A percentile compares a stretch with the other conserved stretches of the same genome.
These are phyloP conservation scores for Helianthus tuberosus DNA, from an alignment of 129 eudicot species.

Conservation along the genomic window DNA sequence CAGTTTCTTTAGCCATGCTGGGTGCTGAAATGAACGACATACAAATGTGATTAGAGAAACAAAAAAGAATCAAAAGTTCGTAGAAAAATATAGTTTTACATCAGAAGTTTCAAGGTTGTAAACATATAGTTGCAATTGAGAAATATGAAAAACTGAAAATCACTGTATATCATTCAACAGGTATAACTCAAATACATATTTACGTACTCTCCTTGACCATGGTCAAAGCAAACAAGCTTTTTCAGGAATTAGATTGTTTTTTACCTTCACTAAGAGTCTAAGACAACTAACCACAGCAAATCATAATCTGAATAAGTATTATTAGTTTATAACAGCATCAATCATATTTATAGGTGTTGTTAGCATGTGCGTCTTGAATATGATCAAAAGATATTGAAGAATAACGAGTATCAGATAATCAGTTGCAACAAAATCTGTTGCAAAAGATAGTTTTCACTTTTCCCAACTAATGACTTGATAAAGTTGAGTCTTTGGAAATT, in stretches of 20 bases:
- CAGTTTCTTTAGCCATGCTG: slow-evolving; percentile 27
- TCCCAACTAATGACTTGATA: too few species aligned
- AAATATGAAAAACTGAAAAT: neutral
- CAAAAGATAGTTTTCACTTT: too few species aligned
- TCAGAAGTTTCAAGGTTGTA: slow-evolving; percentile 1
- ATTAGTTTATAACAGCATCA: neutral
- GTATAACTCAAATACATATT: too few species aligned
- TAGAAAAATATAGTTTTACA: neutral
- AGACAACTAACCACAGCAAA: too few species aligned
- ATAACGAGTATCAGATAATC: neutral
- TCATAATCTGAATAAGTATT: neutral
- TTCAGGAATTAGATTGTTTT: too few species aligned
- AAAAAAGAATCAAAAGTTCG: neutral
- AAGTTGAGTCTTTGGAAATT: neutral
- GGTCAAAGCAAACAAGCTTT: too few species aligned
- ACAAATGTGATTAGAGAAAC: slow-evolving; percentile 6
- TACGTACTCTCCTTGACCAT: too few species aligned
- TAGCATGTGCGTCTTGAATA: neutral
- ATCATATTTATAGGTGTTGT: neutral
- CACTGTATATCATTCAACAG: neutral
- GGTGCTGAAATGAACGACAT: slow-evolving; percentile 26
- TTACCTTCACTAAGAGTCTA: too few species aligned
- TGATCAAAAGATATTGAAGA: neutral
- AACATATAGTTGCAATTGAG: neutral
- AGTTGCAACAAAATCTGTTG: neutral